phyloP scores from a whole-genome alignment of 1,139 yeast species.

The Geotrichum phurueaensis region DNA sequence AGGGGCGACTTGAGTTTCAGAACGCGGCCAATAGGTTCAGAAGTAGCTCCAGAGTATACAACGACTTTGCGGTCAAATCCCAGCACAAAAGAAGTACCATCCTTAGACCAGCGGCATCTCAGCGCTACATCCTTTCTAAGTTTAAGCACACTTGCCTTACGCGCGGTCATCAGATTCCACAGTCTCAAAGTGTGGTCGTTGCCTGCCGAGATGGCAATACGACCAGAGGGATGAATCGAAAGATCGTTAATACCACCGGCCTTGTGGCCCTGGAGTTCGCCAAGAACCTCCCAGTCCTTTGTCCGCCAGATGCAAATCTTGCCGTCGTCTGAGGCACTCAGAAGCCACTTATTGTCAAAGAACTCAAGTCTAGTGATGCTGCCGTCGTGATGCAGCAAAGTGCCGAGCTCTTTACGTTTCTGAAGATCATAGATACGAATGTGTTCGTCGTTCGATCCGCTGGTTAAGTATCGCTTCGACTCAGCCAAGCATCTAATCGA shows the following conservation, averaged over 20 bases:
- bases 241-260: slow-evolving; percentile 62
- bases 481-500: slow-evolving; percentile 81
- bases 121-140: slow-evolving; percentile 51
- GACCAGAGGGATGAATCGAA: slow-evolving; percentile 87
- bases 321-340: slow-evolving; percentile 90
- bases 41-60: slow-evolving; percentile 59
- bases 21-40: slow-evolving; percentile 49
- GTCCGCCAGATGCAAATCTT: slow-evolving; percentile 89
- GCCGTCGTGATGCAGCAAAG: slow-evolving; percentile 83
- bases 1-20: slow-evolving; percentile 49
- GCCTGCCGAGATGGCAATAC: slow-evolving; percentile 85
- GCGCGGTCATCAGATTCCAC: slow-evolving; percentile 98
- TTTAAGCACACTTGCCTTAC: slow-evolving; percentile 81
- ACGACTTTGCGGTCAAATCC: slow-evolving; percentile 63
- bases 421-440: slow-evolving; percentile 90
- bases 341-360: slow-evolving; percentile 66
- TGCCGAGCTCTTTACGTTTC: slow-evolving; percentile 89
- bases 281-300: slow-evolving; percentile 93
- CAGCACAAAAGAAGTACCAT: slow-evolving; percentile 67
- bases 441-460: slow-evolving; percentile 96
- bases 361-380: slow-evolving; percentile 73
- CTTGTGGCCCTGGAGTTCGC: slow-evolving; percentile 78
- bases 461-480: slow-evolving; percentile 78
- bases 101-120: slow-evolving; percentile 33
- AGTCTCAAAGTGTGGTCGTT: slow-evolving; percentile 75